Evolutionary conservation across 2,329 filamentous ascomycete species (phyloP).

Genomic region (Ramichloridium luteum): DNA sequence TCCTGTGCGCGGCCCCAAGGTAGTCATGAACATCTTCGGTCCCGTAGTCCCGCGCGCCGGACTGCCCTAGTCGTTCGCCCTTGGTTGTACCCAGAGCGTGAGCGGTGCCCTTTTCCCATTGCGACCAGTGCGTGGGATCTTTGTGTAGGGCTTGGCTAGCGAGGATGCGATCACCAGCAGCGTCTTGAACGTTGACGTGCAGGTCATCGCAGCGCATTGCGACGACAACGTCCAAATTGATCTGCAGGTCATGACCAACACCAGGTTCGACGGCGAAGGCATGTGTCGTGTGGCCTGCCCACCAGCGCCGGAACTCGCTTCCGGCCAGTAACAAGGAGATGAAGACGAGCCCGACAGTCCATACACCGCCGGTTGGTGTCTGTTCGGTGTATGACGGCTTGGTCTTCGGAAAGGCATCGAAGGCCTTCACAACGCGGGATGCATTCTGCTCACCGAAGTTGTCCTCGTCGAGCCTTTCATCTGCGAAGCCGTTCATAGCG

Average conservation of each 20-base stretch:
- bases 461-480: slow-evolving; percentile 61
- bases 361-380: slow-evolving; percentile 79
- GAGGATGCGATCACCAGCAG: slow-evolving; percentile 79
- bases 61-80: slow-evolving; percentile 43
- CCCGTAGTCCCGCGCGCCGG: slow-evolving; percentile 44
- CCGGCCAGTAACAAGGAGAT: slow-evolving; percentile 64
- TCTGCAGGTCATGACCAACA: slow-evolving; percentile 73
- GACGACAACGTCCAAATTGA: slow-evolving; percentile 91
- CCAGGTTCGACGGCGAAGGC: slow-evolving; percentile 91
- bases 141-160: slow-evolving; percentile 61
- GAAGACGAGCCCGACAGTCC: slow-evolving; percentile 71
- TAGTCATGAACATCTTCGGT: slow-evolving; percentile 91
- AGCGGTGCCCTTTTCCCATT: slow-evolving; percentile 63
- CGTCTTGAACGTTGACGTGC: slow-evolving; percentile 96
- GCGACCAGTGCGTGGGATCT: slow-evolving; percentile 67
- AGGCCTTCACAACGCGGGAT: slow-evolving; percentile 56
- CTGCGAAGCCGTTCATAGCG: slow-evolving; percentile 66
- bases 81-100: slow-evolving; percentile 43
- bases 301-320: slow-evolving; percentile 72
- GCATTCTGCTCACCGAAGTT: slow-evolving; percentile 59
- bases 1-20: slow-evolving; percentile 56
- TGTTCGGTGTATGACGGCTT: slow-evolving; percentile 84
- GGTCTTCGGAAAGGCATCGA: slow-evolving; percentile 96
- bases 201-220: slow-evolving; percentile 77
- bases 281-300: slow-evolving; percentile 70